Evolutionary conservation across 768 basidiomycete species (phyloP), one percentile per base, ranked within the genome.

Genomic region (Tephrocybe sp.): DNA sequence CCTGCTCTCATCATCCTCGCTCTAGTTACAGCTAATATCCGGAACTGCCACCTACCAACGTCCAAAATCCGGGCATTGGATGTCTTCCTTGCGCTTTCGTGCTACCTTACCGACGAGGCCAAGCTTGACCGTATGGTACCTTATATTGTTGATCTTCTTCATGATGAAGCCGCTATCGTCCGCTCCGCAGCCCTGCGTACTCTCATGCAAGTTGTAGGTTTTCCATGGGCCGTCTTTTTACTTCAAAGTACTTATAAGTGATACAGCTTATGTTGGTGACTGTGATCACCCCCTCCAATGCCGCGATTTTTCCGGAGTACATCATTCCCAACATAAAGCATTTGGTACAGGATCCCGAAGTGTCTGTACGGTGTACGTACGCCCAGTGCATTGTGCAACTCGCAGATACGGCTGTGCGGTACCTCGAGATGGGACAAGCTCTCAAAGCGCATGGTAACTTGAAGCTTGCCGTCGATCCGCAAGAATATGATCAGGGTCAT

Each of bases 81-180:
- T 59, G 77, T 96, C 4, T 87, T 97, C 48, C 76, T 97, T 21
- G 89, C 90, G 1, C 72, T 98, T 13, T 78, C 82, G 7, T 78
- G 80, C 9, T 87, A 89, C 58, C 73, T 98, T 28, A 92, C 92
- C 0, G 97, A 98, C 60, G 97, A 98, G 66, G 92, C 94, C 3
- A 95, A 95, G 64, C 70, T 98, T 44, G 97, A 99, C 63, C 82
- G 95, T 1, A 83, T 97, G 73, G 77, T 96, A 2, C 97, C 97
- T 0, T 98, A 94, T 57, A 80, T 95, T 22, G 86, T 98, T 1
- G 91, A 94, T 31, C 73, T 98, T 4, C 67, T 97, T 16, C 84
- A 88, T 52, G 95, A 99, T 59, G 94, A 95, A 16, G 79, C 82
- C 1, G 83, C 92, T 0, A 67, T 82, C 7, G 95, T 99, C 2